These are phyloP conservation scores for Leersia perrieri DNA, from an alignment of 176 grass and related monocot genomes.

Conservation along the genomic window DNA sequence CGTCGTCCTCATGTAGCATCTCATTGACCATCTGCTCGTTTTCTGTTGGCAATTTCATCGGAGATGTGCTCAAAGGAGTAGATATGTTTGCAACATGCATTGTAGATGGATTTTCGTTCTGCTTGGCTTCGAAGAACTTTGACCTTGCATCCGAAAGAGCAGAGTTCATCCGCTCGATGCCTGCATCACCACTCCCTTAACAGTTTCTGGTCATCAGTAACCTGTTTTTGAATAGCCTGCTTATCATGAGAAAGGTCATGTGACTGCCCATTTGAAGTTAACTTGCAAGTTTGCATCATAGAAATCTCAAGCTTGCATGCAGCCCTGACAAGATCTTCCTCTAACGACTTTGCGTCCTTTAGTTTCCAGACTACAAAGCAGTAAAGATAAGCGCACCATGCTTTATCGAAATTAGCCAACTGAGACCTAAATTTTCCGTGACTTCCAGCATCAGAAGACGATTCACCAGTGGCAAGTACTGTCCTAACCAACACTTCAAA, in stretches of 20 bases:
- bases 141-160: constrained; percentile 67
- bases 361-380: constrained; percentile 91
- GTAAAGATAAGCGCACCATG: constrained; percentile 89
- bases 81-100: constrained; percentile 55
- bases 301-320: constrained; percentile 93
- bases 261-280: constrained; percentile 49
- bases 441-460: constrained; percentile 12
- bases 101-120: constrained; percentile 52
- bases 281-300: constrained; percentile 97
- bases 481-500: constrained; percentile 69
- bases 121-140: constrained; percentile 89
- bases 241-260: constrained; percentile 79
- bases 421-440: constrained; percentile 54
- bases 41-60: constrained; percentile 49
- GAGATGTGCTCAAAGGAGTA: constrained; percentile 47
- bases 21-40: constrained; percentile 95
- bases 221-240: constrained; percentile 91
- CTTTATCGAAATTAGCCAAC: constrained; percentile 68
- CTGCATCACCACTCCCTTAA: constrained; percentile 80
- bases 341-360: constrained; percentile 90
- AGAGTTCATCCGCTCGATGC: constrained; percentile 84
- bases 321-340: constrained; percentile 91
- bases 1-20: constrained; percentile 66
- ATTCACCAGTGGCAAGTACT: constrained; percentile 37
- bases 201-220: constrained; percentile 83